Conservation (phyloP, 345 rosid genomes). For the Eucalyptus tenuipes region DNA sequence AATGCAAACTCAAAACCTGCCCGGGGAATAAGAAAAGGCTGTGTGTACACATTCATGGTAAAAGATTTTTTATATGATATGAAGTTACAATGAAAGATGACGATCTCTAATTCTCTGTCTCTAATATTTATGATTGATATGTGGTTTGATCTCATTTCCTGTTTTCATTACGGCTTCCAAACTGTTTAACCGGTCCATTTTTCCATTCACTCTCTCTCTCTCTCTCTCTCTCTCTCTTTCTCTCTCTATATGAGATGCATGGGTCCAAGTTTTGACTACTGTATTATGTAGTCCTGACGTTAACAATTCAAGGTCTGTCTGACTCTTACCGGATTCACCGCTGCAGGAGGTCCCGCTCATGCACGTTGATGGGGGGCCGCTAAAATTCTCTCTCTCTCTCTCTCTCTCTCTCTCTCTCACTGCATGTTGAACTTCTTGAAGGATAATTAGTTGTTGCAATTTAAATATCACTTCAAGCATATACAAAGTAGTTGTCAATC, state of each 20-base stretch:
- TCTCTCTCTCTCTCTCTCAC: background rate
- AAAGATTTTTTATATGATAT: background rate
- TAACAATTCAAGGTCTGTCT: background rate
- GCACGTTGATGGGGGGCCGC: background rate
- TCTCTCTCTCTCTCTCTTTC: background rate
- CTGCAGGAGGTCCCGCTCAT: background rate
- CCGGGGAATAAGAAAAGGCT: background rate
- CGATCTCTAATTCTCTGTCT: background rate
- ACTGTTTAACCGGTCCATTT: background rate
- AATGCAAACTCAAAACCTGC: background rate
- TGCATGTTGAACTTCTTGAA: background rate
- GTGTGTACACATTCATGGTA: background rate
- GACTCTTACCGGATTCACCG: background rate
- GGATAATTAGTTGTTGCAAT: background rate
- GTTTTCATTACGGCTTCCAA: background rate
- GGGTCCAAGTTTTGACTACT: background rate
- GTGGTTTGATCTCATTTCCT: background rate
- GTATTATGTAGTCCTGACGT: background rate
- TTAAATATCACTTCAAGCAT: background rate
- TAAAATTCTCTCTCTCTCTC: background rate
- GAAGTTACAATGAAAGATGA: background rate
- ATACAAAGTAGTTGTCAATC: background rate
- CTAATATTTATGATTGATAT: background rate
- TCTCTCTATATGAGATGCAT: background rate
- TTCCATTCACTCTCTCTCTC: background rate